phyloP scores from a whole-genome alignment of 139 green algal genomes.

The Chlamydomonas applanata region DNA sequence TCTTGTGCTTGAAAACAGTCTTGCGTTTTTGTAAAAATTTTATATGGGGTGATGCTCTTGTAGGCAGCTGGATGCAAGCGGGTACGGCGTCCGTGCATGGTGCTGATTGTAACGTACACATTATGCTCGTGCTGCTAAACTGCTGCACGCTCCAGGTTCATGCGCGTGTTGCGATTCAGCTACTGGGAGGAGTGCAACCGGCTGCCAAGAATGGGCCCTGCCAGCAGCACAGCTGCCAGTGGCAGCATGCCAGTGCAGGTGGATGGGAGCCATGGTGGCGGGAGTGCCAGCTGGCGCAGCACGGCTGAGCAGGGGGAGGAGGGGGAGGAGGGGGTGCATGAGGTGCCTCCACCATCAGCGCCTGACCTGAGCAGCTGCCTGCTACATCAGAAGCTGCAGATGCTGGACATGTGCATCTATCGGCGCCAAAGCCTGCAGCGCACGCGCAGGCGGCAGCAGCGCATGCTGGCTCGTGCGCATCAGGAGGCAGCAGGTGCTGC shows the following conservation, averaged over 20 bases:
- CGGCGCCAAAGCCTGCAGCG: constrained; percentile 2
- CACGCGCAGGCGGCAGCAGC: neutral
- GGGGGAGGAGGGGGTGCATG: neutral
- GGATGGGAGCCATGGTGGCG: neutral
- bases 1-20: too few species aligned
- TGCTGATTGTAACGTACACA: neutral
- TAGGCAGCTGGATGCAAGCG: too few species aligned
- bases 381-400: constrained; percentile 86
- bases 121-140: too few species aligned
- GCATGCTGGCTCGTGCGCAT: neutral
- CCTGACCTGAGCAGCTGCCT: constrained; percentile 59
- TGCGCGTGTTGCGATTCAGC: constrained; percentile 52
- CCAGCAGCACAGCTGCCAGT: constrained; percentile 20
- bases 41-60: too few species aligned
- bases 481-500: too few species aligned
- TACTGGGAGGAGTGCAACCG: constrained; percentile 58
- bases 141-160: constrained; percentile 26
- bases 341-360: neutral
- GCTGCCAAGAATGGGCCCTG: constrained; percentile 62
- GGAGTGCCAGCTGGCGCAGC: constrained; percentile 1
- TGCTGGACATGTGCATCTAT: constrained; percentile 76
- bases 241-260: neutral
- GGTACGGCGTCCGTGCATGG: too few species aligned
- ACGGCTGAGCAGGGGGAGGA: neutral
- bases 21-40: too few species aligned